Percentiles rank a stretch among this genome's conserved stretches.
phyloP scores from a whole-genome alignment of 2,329 filamentous ascomycete genomes.

The Leptographium radiaticola region DNA sequence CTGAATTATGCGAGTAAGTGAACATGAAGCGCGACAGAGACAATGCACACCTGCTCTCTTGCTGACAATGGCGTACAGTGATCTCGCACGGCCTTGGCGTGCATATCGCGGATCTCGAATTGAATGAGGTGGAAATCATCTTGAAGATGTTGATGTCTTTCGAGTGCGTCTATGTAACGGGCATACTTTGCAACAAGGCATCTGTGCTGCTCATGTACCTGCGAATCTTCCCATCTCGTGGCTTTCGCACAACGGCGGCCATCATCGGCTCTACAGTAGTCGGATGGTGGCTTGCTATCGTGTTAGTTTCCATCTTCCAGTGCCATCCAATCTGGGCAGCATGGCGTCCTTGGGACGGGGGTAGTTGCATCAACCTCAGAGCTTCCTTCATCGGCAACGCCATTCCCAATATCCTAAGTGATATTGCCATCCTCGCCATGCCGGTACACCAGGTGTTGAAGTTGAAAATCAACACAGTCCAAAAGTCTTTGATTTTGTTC shows the following conservation, averaged over 20 bases:
- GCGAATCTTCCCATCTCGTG: slow-evolving; percentile 15
- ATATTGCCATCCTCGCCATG: slow-evolving; percentile 21
- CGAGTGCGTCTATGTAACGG: slow-evolving; percentile 7
- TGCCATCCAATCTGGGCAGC: slow-evolving; percentile 25
- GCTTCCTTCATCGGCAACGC: slow-evolving; percentile 29
- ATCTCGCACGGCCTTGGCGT: neutral
- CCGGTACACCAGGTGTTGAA: slow-evolving; percentile 11
- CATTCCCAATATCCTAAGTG: slow-evolving; percentile 27
- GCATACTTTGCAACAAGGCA: slow-evolving; percentile 1
- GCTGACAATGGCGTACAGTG: neutral
- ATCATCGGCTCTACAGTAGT: slow-evolving; percentile 9
- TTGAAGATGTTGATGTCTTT: slow-evolving; percentile 9
- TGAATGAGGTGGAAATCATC: neutral
- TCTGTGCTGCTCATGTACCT: slow-evolving; percentile 14
- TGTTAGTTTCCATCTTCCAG: slow-evolving; percentile 19
- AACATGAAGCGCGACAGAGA: neutral
- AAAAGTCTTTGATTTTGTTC: slow-evolving; percentile 14
- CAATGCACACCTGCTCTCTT: neutral
- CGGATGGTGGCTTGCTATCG: slow-evolving; percentile 14
- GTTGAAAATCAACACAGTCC: slow-evolving; percentile 11
- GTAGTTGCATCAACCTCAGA: slow-evolving; percentile 26
- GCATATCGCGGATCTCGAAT: neutral
- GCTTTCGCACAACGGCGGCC: slow-evolving; percentile 9
- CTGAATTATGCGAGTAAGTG: neutral
- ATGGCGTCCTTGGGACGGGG: slow-evolving; percentile 20